Evolutionary conservation across 2,329 filamentous ascomycete genomes (phyloP), one percentile per base, ranked within the genome.

Genomic region (Lithohypha guttulata): DNA sequence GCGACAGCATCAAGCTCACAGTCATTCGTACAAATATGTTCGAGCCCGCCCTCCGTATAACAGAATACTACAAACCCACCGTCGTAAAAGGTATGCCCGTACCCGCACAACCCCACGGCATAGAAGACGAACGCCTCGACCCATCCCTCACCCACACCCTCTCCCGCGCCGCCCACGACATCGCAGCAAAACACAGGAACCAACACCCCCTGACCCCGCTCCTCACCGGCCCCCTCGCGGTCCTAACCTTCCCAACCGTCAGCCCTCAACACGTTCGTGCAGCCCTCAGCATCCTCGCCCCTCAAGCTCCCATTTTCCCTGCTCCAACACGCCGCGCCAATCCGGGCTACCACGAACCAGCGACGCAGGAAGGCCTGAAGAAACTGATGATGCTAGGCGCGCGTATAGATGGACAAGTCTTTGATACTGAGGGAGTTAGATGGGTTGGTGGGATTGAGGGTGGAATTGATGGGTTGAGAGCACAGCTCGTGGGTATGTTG

Each of bases 11-110:
- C 49, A 80, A 84, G 61, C 59, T 96, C 18, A 81, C 93, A 59
- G 83, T 93, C 18, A 68, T 98, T 41, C 81, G 91, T 56, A 91
- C 84, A 10, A 82, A 84, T 55, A 93, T 98, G 55, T 84, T 98
- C 57, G 79, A 80, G 49, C 77, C 84, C 13, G 87, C 89, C 1
- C 66, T 96, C 45, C 80, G 81, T 49, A 75, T 96, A 36, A 79
- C 87, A 45, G 89, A 96, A 56, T 93, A 86, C 62, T 93, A 71
- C 75, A 56, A 73, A 73, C 56, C 72, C 69, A 33, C 15, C 8
- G 5, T 30, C 9, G 11, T 36, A 3, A 6, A 6, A 46, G 61
- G 62, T 26, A 58, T n/a, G 8, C 28, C 39, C 9, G 30, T 38
- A 8, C 50, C 3, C 60, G 53, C 56, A 17, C 52, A 57, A 39